Conservation (phyloP, 2,329 filamentous ascomycete species). For the Geosmithia flava region DNA sequence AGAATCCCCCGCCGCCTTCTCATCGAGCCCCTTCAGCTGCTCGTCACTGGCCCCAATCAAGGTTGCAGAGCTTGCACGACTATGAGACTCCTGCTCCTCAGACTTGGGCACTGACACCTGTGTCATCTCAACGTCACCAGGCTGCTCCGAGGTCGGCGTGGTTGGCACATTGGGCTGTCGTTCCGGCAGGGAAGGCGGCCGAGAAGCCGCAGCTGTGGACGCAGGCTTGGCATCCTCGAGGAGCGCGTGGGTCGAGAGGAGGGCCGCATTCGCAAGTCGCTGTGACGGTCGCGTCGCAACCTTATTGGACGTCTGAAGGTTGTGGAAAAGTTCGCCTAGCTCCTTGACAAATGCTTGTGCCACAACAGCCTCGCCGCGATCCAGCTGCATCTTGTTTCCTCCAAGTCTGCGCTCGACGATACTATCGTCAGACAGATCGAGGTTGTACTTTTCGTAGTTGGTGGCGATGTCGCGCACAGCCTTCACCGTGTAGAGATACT, state of each 20-base stretch:
- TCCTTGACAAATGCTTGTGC: conserved; percentile 69
- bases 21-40: background rate
- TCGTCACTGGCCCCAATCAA: conserved; percentile 20
- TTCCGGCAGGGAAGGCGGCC: conserved; percentile 36
- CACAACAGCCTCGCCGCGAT: conserved; percentile 44
- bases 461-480: conserved; percentile 72
- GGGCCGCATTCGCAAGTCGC: conserved; percentile 67
- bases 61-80: conserved; percentile 38
- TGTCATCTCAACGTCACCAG: conserved; percentile 3
- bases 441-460: conserved; percentile 57
- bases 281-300: conserved; percentile 58
- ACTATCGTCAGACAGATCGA: conserved; percentile 52
- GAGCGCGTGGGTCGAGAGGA: conserved; percentile 40
- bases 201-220: conserved; percentile 6
- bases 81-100: conserved; percentile 20
- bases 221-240: conserved; percentile 17
- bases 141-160: background rate
- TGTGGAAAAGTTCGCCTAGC: conserved; percentile 56
- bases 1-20: background rate
- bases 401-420: conserved; percentile 61
- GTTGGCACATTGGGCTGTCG: conserved; percentile 29
- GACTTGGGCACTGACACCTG: conserved; percentile 10
- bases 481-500: conserved; percentile 86
- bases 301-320: conserved; percentile 52
- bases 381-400: conserved; percentile 41